A percentile compares a stretch with the other conserved stretches of the same genome.
Conservation (phyloP, 2,329 filamentous ascomycete genomes). For the Tolypocladium tundrense region DNA sequence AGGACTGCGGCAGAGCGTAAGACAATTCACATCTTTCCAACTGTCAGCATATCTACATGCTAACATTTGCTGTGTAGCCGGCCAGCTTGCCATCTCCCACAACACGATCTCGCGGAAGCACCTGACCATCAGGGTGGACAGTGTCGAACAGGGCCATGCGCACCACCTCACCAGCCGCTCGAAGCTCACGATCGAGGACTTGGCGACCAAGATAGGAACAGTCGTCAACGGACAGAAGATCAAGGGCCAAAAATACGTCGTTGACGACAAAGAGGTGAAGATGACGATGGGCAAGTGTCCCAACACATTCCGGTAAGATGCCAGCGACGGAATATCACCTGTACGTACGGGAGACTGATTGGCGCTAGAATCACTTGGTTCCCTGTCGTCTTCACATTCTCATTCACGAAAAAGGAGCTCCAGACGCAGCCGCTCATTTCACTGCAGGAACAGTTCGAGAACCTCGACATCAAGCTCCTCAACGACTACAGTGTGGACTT, state of each 20-base stretch:
- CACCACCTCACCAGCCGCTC: constrained; percentile 56
- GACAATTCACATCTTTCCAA: constrained; percentile 6
- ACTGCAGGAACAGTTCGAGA: constrained; percentile 54
- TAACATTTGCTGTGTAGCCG: constrained; percentile 31
- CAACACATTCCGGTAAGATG: constrained; percentile 45
- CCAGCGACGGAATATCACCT: not conserved
- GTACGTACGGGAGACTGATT: not conserved
- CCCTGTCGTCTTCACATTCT: constrained; percentile 68
- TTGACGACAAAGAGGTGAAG: constrained; percentile 42
- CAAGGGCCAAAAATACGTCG: constrained; percentile 46
- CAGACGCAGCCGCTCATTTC: constrained; percentile 51
- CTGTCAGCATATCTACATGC: too few relatives aligned
- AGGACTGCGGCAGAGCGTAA: constrained; percentile 59
- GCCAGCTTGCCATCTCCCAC: constrained; percentile 60
- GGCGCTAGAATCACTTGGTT: constrained; percentile 61
- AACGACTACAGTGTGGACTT: constrained; percentile 57
- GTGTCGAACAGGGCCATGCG: constrained; percentile 55
- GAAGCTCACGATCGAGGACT: constrained; percentile 63
- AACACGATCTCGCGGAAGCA: constrained; percentile 86
- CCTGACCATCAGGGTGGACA: constrained; percentile 62
- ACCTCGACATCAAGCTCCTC: constrained; percentile 80
- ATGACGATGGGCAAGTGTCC: constrained; percentile 65
- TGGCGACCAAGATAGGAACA: constrained; percentile 78
- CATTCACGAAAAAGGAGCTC: constrained; percentile 57
- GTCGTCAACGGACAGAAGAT: constrained; percentile 63